These are phyloP conservation scores for Kodamaea hsintzibuensis DNA, from an alignment of 805 yeast species.

Conservation along the genomic window DNA sequence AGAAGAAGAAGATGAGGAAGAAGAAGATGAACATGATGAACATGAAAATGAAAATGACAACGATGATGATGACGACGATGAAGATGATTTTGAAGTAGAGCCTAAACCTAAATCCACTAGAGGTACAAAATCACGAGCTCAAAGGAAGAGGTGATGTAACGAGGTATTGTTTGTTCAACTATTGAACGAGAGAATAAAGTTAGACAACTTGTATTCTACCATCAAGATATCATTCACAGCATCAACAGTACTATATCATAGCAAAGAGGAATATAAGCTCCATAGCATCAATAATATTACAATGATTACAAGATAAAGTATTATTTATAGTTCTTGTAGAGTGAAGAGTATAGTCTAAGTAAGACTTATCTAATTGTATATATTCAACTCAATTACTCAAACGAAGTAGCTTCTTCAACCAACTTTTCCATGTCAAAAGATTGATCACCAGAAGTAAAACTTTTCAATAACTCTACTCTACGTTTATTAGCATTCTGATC, in stretches of 20 bases:
- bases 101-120: constrained; percentile 6
- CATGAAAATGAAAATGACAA: background rate
- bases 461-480: constrained; percentile 58
- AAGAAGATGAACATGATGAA: constrained; percentile 1
- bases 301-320: background rate
- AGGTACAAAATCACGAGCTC: constrained; percentile 7
- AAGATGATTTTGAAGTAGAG: background rate
- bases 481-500: constrained; percentile 30
- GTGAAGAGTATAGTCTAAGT: too few relatives aligned
- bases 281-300: too few relatives aligned
- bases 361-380: too few relatives aligned
- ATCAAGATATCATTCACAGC: too few relatives aligned
- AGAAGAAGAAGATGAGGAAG: background rate
- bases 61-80: background rate
- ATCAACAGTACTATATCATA: too few relatives aligned
- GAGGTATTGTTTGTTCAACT: too few relatives aligned
- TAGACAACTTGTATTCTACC: too few relatives aligned
- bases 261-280: too few relatives aligned
- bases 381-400: constrained; percentile 43
- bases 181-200: too few relatives aligned
- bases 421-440: constrained; percentile 68
- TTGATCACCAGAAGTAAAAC: constrained; percentile 69
- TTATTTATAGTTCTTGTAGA: too few relatives aligned
- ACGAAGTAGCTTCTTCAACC: constrained; percentile 69
- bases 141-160: constrained; percentile 1